A percentile compares a stretch with the other conserved stretches of the same genome.
Conservation (phyloP, 2,329 filamentous ascomycete genomes). For the Fusarium sororula region DNA sequence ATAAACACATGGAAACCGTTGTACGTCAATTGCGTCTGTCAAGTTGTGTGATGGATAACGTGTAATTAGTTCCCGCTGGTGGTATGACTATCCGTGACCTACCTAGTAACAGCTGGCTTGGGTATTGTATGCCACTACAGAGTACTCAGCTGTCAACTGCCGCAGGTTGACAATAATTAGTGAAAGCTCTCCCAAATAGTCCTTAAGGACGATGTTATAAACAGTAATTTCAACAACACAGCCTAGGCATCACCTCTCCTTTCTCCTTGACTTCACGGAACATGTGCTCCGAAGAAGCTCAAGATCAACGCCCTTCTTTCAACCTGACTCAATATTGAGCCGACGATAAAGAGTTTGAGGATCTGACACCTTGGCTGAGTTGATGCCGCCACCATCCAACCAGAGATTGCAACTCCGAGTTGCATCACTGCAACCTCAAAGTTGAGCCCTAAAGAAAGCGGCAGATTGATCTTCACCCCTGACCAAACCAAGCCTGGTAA, state of each 20-base stretch:
- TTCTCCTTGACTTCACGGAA: neutral
- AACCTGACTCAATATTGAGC: neutral
- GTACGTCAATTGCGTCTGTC: neutral
- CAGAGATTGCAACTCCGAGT: neutral
- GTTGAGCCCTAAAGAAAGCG: neutral
- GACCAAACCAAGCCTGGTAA: neutral
- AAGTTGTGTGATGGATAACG: neutral
- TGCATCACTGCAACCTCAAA: neutral
- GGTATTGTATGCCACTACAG: neutral
- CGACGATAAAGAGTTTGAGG: neutral
- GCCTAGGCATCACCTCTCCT: neutral
- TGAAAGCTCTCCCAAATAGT: neutral
- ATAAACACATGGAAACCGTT: neutral
- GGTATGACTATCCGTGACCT: neutral
- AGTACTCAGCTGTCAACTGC: neutral
- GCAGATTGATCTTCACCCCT: neutral
- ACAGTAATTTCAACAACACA: neutral
- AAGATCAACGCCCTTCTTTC: neutral
- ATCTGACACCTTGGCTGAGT: neutral
- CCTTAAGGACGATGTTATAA: neutral
- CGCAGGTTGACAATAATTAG: neutral
- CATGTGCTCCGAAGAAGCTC: neutral
- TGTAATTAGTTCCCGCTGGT: neutral
- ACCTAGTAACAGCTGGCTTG: neutral
- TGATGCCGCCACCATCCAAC: too few species aligned